Conservation (phyloP, 208 protist genomes). For the Trypanosoma boissoni region DNA sequence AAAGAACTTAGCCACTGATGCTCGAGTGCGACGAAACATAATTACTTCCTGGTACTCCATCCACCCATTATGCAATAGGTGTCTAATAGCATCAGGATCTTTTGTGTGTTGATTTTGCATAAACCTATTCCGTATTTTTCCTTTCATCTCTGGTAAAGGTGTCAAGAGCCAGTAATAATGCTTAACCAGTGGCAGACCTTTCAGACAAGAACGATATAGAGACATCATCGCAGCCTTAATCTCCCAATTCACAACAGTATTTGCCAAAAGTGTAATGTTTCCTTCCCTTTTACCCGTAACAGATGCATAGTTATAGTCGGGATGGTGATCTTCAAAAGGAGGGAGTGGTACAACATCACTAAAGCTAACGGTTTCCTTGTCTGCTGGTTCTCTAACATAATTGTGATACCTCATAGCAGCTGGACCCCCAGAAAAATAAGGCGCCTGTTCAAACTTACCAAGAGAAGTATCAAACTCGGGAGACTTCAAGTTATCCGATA, state of each 20-base stretch:
- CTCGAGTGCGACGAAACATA: constrained; percentile 71
- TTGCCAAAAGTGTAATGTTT: constrained; percentile 56
- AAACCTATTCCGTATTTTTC: constrained; percentile 78
- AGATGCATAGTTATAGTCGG: constrained; percentile 64
- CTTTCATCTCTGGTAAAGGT: constrained; percentile 80
- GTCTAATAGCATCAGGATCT: constrained; percentile 84
- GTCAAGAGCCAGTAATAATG: constrained; percentile 85
- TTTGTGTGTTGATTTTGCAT: constrained; percentile 85
- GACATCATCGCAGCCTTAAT: constrained; percentile 64
- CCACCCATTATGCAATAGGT: constrained; percentile 87
- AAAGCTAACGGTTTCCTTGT: constrained; percentile 55
- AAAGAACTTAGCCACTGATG: constrained; percentile 82
- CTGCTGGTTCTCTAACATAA: constrained; percentile 58
- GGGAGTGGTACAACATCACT: constrained; percentile 52
- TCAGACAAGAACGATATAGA: constrained; percentile 81
- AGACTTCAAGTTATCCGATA: constrained; percentile 73
- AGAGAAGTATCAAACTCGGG: constrained; percentile 75
- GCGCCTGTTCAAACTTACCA: constrained; percentile 83
- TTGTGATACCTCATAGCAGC: constrained; percentile 78
- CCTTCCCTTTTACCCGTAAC: constrained; percentile 81
- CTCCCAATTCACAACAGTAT: constrained; percentile 73
- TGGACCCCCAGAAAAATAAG: constrained; percentile 75
- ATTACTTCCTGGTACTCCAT: constrained; percentile 86
- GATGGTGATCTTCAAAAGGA: constrained; percentile 79
- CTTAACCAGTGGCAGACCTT: constrained; percentile 80